Conservation (phyloP, 805 yeast genomes). For the Saccharomycopsis babjevae region DNA sequence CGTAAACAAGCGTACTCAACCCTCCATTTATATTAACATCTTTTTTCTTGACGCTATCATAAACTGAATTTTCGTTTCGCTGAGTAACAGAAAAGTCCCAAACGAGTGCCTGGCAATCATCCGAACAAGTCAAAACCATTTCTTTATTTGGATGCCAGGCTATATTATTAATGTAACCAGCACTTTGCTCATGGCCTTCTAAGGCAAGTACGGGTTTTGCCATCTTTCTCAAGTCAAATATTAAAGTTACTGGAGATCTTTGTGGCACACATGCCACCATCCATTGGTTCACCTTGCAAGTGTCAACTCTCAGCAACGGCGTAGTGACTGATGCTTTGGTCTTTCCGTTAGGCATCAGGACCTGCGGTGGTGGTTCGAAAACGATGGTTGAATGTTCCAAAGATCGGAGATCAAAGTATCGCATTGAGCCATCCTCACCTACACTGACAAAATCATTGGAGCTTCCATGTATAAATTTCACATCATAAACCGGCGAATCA, state of each 20-base stretch:
- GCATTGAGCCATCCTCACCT: slow-evolving; percentile 89
- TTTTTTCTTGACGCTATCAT: not conserved
- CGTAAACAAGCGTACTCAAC: slow-evolving; percentile 7
- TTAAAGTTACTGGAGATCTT: slow-evolving; percentile 50
- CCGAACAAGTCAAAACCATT: slow-evolving; percentile 52
- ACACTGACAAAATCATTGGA: slow-evolving; percentile 80
- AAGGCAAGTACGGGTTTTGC: slow-evolving; percentile 68
- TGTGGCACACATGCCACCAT: slow-evolving; percentile 75
- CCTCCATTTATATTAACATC: not conserved
- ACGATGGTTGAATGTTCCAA: slow-evolving; percentile 91
- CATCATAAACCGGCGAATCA: slow-evolving; percentile 91
- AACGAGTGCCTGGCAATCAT: slow-evolving; percentile 61
- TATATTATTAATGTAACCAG: slow-evolving; percentile 46
- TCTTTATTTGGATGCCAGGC: slow-evolving; percentile 78
- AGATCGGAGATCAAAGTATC: slow-evolving; percentile 83
- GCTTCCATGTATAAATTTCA: slow-evolving; percentile 65
- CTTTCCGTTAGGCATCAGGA: not conserved
- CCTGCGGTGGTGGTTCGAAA: slow-evolving; percentile 53
- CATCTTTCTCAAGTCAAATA: slow-evolving; percentile 81
- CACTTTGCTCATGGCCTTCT: slow-evolving; percentile 52
- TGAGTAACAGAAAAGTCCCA: slow-evolving; percentile 42
- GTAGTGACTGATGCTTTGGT: not conserved
- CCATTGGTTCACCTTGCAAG: slow-evolving; percentile 74
- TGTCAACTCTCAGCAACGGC: slow-evolving; percentile 66
- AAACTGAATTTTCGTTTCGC: slow-evolving; percentile 1